These are phyloP conservation scores for Penicillium polonicum DNA, from an alignment of 2,329 filamentous ascomycete genomes.

Conservation along the genomic window DNA sequence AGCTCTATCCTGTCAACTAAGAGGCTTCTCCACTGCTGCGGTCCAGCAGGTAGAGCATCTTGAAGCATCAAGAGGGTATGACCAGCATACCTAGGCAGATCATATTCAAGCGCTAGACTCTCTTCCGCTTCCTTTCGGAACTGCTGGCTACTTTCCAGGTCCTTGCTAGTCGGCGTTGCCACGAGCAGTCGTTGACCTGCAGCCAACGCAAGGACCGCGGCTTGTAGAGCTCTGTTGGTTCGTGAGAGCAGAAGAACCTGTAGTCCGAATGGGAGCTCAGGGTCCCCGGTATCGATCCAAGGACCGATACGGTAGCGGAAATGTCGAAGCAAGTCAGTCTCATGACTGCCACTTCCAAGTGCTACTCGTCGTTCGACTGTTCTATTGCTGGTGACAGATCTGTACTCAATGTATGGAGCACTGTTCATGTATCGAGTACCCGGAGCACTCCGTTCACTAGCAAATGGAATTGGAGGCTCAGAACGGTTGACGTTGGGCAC, in stretches of 20 bases:
- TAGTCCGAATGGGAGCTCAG: slow-evolving; percentile 23
- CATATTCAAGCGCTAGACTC: slow-evolving; percentile 10
- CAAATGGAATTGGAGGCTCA: background rate
- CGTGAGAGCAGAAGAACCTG: slow-evolving; percentile 23
- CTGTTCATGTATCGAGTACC: background rate
- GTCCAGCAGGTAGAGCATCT: slow-evolving; percentile 14
- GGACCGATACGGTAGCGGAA: slow-evolving; percentile 27
- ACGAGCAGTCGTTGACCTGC: slow-evolving; percentile 16
- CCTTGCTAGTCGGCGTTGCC: background rate
- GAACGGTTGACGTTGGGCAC: background rate
- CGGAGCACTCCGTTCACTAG: background rate
- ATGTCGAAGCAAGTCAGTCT: slow-evolving; percentile 26
- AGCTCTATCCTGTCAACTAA: slow-evolving; percentile 8
- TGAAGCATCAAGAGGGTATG: slow-evolving; percentile 20
- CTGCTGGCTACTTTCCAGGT: slow-evolving; percentile 6
- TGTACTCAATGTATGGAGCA: background rate
- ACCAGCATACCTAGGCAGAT: slow-evolving; percentile 15
- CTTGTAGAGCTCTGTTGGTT: slow-evolving; percentile 16
- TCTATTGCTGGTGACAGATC: background rate
- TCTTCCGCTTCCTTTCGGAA: slow-evolving; percentile 23
- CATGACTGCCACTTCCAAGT: slow-evolving; percentile 10
- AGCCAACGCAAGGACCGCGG: slow-evolving; percentile 23
- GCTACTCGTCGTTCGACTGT: background rate
- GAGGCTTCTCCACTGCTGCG: slow-evolving; percentile 18
- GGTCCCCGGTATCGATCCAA: slow-evolving; percentile 28